Base-by-base conservation (phyloP, 2,329 filamentous ascomycete genomes). In the Fusarium sp. region DNA sequence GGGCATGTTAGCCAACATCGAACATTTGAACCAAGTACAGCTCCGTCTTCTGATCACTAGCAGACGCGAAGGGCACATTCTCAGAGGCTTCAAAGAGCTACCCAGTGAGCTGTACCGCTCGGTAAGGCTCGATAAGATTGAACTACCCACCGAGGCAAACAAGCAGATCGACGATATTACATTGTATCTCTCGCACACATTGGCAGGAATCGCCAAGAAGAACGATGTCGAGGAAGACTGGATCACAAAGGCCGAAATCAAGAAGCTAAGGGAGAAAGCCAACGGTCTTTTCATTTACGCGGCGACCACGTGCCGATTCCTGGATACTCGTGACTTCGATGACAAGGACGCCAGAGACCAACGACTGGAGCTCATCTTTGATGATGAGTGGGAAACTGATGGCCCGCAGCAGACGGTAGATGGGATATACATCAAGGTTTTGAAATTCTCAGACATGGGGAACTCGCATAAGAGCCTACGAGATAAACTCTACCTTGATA, bases 271-370 rank as follows among this genome's bases (percentile, higher is more conserved):
- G 4, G 9, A 46, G 3, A 66, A 58, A 5, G 12, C 54, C 0
- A 59, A 68, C 2, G 59, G 65, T 0, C 62, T 68, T 9, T 68
- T 66, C 37, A 66, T 68, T 10, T 68, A 68, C 13, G 65, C 65
- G 1, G 62, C 58, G 0, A 68, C 62, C 16, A 36, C 51, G 0
- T 68, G 62, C 18, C 59, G 65, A 2, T 68, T 57, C 6, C 30
- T 68, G 0, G 31, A 60, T 27, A 5, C 12, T 9, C 8, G 15
- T 0, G 57, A 65, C 4, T 62, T 62, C 23, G 1, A 2, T 2
- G 31, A 60, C 15, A 10, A 56, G 2, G 18, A 37, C 2, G 53
- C 28, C 3, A 59, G 56, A 51, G 16, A 59, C 2, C 39, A 28
- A 11, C 43, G 57, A 0, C 37, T 68, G 6, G 8, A 36, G 3